Conservation (phyloP, 768 basidiomycete genomes). For the Cyclocybe aegerita region DNA sequence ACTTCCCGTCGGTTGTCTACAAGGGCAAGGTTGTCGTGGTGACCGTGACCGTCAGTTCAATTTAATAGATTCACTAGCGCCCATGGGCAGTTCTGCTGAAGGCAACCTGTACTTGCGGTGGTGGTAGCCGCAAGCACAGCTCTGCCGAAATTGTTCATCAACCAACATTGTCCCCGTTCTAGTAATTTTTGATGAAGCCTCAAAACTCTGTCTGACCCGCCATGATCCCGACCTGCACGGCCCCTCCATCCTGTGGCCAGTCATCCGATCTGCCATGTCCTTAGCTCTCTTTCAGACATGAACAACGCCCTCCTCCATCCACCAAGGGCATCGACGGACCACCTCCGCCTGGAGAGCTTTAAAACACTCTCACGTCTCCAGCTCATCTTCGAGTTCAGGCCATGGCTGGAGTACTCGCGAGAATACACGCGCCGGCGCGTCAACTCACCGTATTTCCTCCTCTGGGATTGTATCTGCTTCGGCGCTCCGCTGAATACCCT, state of each 20-base stretch:
- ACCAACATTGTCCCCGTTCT: too few relatives aligned
- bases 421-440: slow-evolving; percentile 22
- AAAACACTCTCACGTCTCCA: slow-evolving; percentile 36
- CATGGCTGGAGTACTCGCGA: slow-evolving; percentile 31
- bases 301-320: slow-evolving; percentile 18
- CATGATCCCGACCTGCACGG: not conserved
- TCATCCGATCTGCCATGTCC: not conserved
- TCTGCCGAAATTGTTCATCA: too few relatives aligned
- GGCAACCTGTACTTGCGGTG: too few relatives aligned
- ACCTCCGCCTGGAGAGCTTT: slow-evolving; percentile 34
- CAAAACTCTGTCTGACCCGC: not conserved
- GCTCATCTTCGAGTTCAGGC: slow-evolving; percentile 34
- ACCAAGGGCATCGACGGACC: slow-evolving; percentile 35
- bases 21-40: too few relatives aligned
- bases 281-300: not conserved
- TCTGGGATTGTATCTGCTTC: slow-evolving; percentile 37
- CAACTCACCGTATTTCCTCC: slow-evolving; percentile 26
- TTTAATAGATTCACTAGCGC: too few relatives aligned
- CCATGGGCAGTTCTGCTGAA: too few relatives aligned
- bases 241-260: not conserved
- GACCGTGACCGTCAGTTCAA: too few relatives aligned
- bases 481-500: slow-evolving; percentile 35
- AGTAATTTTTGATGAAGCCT: too few relatives aligned
- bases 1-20: too few relatives aligned
- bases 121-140: too few relatives aligned